Base-by-base conservation (phyloP, 139 green algal species). In the Tetraselmis striata region DNA sequence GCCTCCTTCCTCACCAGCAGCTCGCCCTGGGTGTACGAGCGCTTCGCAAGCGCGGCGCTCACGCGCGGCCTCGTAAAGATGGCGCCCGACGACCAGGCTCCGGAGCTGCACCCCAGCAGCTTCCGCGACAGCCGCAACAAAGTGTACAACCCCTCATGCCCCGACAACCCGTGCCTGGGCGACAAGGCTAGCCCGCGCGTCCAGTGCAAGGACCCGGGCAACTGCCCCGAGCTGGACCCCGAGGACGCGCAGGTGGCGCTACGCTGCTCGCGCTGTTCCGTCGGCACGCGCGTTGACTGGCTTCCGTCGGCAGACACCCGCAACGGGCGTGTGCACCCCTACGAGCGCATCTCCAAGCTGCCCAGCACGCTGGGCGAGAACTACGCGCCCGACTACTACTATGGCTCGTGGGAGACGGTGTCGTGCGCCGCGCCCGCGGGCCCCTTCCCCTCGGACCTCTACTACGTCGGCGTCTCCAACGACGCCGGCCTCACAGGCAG, bases 401-500 rank as follows among this genome's bases (percentile, higher is more conserved):
- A 84, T 30, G 81, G 81, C 28, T 67, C 2, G 25, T 84, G 32
- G 25, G 81, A 84, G 31, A 75, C 76, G 29, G 76, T 67, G 23
- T 76, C 32, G 1, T 84, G 81, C 81, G 45, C 75, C 11, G 25
- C 59, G 29, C 74, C 67, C 29, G 31, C 76, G n/a, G 29, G 29
- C 5, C 23, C 77, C 24, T 81, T 76, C 81, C 75, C 75, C 11
- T 81, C 74, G 24, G 27, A 81, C 24, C 29, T 30, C 67, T 84
- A 80, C 29, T 81, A 81, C 30, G n/a, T 84, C 23, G 81, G 81
- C 28, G 28, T 84, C 29, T 81, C 74, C 28, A 84, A 84, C 75
- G 81, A 84, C 29, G 81, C 28, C 5, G 74, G 67, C 25, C 28
- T 80, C 18, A 81, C 75, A 2, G 67, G 29, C 30, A 76, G 59